These are phyloP conservation scores for Onygena corvina DNA, from an alignment of 2,329 filamentous ascomycete genomes.

Conservation along the genomic window DNA sequence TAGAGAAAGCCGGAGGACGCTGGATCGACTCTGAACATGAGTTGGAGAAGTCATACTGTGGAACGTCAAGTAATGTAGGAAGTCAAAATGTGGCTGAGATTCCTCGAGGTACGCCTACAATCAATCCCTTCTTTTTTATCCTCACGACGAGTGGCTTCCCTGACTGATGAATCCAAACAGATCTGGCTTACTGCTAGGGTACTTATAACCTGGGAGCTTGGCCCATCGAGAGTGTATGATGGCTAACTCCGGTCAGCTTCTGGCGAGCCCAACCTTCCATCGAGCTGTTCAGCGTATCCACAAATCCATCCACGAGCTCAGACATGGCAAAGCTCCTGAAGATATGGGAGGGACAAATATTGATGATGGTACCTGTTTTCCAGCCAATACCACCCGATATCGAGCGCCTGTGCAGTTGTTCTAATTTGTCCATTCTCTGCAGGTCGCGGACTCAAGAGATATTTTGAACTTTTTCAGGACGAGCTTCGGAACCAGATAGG, in stretches of 20 bases:
- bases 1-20: too few species aligned
- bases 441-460: constrained; percentile 18
- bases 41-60: background rate
- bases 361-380: constrained; percentile 20
- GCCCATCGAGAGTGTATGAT: constrained; percentile 27
- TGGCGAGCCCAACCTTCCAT: constrained; percentile 35
- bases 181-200: constrained; percentile 30
- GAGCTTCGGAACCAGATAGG: constrained; percentile 23
- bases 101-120: constrained; percentile 30
- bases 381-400: too few species aligned
- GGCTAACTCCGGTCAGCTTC: constrained; percentile 23
- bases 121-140: constrained; percentile 7
- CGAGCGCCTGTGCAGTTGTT: too few species aligned
- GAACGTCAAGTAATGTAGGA: background rate
- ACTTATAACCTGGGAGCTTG: constrained; percentile 20
- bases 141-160: background rate
- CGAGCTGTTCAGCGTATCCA: constrained; percentile 34
- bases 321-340: constrained; percentile 33
- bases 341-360: constrained; percentile 34
- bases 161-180: constrained; percentile 18
- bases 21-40: background rate
- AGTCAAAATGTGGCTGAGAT: constrained; percentile 19
- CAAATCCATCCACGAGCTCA: constrained; percentile 31
- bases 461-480: constrained; percentile 23
- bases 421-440: background rate